Percentiles rank a stretch among this genome's conserved stretches.
Conservation (phyloP, 2,329 filamentous ascomycete species). For the Cephalotrichum gorgonifer region DNA sequence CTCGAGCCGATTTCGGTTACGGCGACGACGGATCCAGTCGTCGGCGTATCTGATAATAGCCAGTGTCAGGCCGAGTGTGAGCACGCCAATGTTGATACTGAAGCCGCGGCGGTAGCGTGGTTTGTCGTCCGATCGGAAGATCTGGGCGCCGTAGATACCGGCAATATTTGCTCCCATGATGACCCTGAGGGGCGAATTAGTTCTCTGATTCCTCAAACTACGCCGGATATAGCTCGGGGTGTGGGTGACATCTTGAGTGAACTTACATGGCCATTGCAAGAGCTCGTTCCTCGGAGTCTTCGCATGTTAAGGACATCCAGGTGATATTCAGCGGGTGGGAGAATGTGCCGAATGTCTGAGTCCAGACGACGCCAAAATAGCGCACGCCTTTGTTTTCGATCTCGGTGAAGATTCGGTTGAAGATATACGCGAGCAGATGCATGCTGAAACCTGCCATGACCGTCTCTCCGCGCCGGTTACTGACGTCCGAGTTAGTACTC, state of each 20-base stretch:
- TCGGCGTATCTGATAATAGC: conserved; percentile 13
- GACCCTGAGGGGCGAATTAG: too few species aligned
- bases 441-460: conserved; percentile 27
- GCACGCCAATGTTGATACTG: conserved; percentile 15
- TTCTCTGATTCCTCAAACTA: background rate
- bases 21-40: conserved; percentile 9
- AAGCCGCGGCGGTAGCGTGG: conserved; percentile 18
- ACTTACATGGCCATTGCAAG: conserved; percentile 19
- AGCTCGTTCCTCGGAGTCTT: conserved; percentile 17
- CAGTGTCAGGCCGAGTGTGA: conserved; percentile 12
- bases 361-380: conserved; percentile 16
- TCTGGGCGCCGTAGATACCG: conserved; percentile 18
- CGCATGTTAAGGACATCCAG: conserved; percentile 19
- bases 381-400: conserved; percentile 12
- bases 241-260: too few species aligned
- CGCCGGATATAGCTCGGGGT: too few species aligned
- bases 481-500: too few species aligned
- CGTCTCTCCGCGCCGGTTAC: conserved; percentile 38
- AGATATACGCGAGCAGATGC: conserved; percentile 36
- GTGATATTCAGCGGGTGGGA: conserved; percentile 17
- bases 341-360: conserved; percentile 8
- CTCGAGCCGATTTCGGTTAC: background rate
- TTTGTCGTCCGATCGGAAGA: conserved; percentile 18
- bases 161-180: conserved; percentile 21
- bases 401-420: conserved; percentile 42